Evolutionary conservation across 179 eudicot genomes (phyloP).

Genomic region (Sideroxylon spinosum): DNA sequence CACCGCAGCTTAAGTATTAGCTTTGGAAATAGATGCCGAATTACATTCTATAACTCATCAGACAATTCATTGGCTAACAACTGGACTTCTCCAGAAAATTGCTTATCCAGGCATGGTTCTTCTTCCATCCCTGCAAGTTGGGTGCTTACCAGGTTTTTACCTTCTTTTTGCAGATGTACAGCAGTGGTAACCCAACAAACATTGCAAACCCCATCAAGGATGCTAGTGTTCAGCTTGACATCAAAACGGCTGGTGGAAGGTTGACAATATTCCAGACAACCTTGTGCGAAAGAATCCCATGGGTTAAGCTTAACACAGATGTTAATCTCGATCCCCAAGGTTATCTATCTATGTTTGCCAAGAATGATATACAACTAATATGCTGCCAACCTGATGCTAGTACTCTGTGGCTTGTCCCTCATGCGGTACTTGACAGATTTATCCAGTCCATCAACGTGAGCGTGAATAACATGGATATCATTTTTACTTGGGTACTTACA

Average conservation of each 20-base stretch:
- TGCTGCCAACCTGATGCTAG: constrained; percentile 96
- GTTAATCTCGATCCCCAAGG: constrained; percentile 56
- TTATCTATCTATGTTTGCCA: constrained; percentile 60
- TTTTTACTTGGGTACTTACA: constrained; percentile 72
- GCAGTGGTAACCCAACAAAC: constrained; percentile 98
- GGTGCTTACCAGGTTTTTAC: background rate
- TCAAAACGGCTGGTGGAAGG: constrained; percentile 73
- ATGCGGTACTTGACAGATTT: constrained; percentile 61
- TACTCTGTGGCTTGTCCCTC: constrained; percentile 84
- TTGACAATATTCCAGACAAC: constrained; percentile 76
- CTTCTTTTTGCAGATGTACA: constrained; percentile 71
- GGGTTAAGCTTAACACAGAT: constrained; percentile 48
- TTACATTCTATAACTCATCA: background rate
- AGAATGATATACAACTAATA: constrained; percentile 71
- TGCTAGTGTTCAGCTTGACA: constrained; percentile 84
- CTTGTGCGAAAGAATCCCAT: constrained; percentile 62
- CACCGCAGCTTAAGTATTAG: constrained; percentile 3
- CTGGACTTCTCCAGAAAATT: no score
- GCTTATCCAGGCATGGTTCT: no score
- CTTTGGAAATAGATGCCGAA: constrained; percentile 2
- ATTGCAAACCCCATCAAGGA: constrained; percentile 90
- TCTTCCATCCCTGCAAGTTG: background rate
- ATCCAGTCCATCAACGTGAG: constrained; percentile 43
- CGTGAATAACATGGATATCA: constrained; percentile 49
- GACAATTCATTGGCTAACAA: background rate